phyloP scores from a whole-genome alignment of 73 alveolate genomes.

The Effrenium voratum region DNA sequence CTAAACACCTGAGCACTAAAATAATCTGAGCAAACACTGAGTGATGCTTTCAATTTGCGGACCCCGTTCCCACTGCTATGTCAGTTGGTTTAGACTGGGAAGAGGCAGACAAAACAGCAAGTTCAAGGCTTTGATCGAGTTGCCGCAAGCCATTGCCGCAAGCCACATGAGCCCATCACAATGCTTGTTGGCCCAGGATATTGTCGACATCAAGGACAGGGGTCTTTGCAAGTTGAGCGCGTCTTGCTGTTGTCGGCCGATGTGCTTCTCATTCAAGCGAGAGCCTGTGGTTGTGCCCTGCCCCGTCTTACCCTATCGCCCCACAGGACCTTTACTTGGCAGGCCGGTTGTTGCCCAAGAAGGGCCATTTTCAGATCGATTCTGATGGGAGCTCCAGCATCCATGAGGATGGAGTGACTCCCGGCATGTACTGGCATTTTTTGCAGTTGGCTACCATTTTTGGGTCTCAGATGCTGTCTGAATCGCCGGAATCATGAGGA shows the following conservation, averaged over 20 bases:
- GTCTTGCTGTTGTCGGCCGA: not conserved
- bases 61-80: no score
- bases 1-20: no score
- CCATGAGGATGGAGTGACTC: conserved; percentile 80
- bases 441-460: not conserved
- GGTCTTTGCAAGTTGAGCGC: not conserved
- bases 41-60: no score
- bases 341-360: conserved; percentile 70
- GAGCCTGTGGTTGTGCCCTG: not conserved
- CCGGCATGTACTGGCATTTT: not conserved
- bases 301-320: not conserved
- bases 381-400: conserved; percentile 83
- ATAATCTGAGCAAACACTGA: no score
- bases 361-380: conserved; percentile 75
- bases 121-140: no score
- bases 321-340: conserved; percentile 69
- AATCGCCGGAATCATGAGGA: not conserved
- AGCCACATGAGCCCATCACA: no score
- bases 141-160: no score
- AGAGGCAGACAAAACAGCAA: no score
- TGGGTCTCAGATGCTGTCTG: not conserved
- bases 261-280: not conserved
- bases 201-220: conserved; percentile 44
- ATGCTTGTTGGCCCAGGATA: no score
- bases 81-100: no score